A percentile compares a stretch with the other conserved stretches of the same genome.
Conservation (phyloP, 176 grass and related monocot genomes). For the Bonia amplexicaulis region DNA sequence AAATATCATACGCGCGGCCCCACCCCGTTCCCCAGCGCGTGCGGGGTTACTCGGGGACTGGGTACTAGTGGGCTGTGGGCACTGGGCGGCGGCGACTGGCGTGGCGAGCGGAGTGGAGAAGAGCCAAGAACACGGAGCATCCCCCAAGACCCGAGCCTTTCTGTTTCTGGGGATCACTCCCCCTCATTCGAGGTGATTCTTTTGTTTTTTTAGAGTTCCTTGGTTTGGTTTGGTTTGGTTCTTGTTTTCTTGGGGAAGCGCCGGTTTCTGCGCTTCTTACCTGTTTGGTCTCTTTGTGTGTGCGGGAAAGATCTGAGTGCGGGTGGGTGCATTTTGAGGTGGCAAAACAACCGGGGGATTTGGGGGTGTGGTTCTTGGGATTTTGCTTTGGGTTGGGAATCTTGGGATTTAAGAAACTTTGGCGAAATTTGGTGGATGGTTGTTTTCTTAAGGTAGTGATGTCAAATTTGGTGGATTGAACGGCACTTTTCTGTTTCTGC, state of each 20-base stretch:
- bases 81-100: slow-evolving; percentile 31
- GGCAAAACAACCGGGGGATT: neutral
- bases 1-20: neutral
- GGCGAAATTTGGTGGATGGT: slow-evolving; percentile 25
- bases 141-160: neutral
- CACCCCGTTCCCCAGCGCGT: slow-evolving; percentile 3
- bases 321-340: slow-evolving; percentile 16
- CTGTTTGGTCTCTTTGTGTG: neutral
- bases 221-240: neutral
- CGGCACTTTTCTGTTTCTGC: neutral
- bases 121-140: slow-evolving; percentile 11
- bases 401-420: slow-evolving; percentile 10
- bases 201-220: neutral
- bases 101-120: neutral
- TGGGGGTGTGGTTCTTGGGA: slow-evolving; percentile 7
- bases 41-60: slow-evolving; percentile 27
- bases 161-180: slow-evolving; percentile 29
- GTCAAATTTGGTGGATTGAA: slow-evolving; percentile 26
- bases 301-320: slow-evolving; percentile 29
- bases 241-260: neutral
- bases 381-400: slow-evolving; percentile 3
- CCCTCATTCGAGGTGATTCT: slow-evolving; percentile 37
- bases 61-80: neutral
- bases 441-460: slow-evolving; percentile 21
- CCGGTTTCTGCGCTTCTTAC: neutral